Base-by-base conservation (phyloP, 2,329 filamentous ascomycete genomes). In the Paraphoma sp. region DNA sequence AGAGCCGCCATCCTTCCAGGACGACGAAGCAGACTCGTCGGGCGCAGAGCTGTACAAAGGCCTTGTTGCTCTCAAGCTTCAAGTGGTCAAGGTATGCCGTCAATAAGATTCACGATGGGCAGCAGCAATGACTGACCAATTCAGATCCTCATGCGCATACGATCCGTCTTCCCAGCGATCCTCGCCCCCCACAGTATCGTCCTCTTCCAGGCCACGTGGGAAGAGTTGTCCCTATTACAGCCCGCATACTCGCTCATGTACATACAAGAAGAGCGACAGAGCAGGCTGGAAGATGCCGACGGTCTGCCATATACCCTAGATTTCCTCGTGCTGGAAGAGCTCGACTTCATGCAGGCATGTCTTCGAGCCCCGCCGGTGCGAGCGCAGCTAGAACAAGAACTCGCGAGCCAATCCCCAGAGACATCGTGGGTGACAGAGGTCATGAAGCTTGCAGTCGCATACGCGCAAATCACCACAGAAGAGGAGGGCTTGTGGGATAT, bases 401-500 rank as follows among this genome's bases (percentile, higher is more conserved):
- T 97, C 41, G 82, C 85, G 54, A 72, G 72, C 18, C 76, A 85
- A 77, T 83, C 87, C 54, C 84, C 86, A 9, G 65, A 69, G 28
- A 63, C 64, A 28, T 88, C 89, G 1, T 98, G 94, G 94, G 84
- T 97, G 64, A 84, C 90, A 33, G 91, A 97, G 69, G 87, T 97
- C 17, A 90, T 97, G 86, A 91, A 90, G 73, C 84, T 97, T 63
- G 86, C 93, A 9, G 87, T 93, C 17, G 87, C 88, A 1, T 98
- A 96, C 77, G 89, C 93, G 11, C 92, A 94, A 63, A 96, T 99
- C 67, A 93, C 91, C 1, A 88, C 87, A 29, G 95, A 99, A 75
- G 95, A 98, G 72, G 92, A 97, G 78, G 92, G 91, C 7, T 80
- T 99, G 9, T 99, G 95, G 95, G 92, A 97, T 67, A 92, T 97